Percentiles rank a stretch among this genome's conserved stretches.
Evolutionary conservation across 805 yeast genomes (phyloP).

Genomic region (Saturnispora mendoncae): DNA sequence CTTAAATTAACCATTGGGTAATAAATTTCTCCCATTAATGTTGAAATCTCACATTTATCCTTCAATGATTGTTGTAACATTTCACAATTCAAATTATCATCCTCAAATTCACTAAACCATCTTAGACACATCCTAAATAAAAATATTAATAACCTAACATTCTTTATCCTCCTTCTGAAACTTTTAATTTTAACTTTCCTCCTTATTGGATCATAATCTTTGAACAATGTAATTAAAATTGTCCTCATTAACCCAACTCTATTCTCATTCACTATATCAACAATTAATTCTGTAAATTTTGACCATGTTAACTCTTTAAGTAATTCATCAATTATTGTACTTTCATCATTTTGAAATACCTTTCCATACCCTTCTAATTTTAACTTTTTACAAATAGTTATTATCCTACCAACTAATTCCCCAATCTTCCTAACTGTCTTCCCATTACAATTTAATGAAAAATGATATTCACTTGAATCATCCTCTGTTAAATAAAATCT

Average conservation of each 20-base stretch:
- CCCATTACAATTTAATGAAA: not conserved
- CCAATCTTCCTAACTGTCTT: not conserved
- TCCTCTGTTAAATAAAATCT: constrained; percentile 6
- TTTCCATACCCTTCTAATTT: not conserved
- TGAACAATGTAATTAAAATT: not conserved
- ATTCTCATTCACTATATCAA: constrained; percentile 6
- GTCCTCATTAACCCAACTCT: constrained; percentile 7
- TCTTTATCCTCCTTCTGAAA: not conserved
- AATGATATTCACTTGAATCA: not conserved
- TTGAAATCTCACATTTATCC: not conserved
- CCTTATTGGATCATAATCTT: not conserved
- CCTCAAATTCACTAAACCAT: constrained; percentile 4
- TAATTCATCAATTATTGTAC: not conserved
- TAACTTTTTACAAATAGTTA: constrained; percentile 3
- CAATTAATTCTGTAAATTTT: constrained; percentile 3
- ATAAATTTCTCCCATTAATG: not conserved
- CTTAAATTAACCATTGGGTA: constrained; percentile 1
- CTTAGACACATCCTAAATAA: constrained; percentile 5
- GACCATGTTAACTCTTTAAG: constrained; percentile 1
- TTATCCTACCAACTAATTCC: constrained; percentile 1
- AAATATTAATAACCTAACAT: constrained; percentile 1
- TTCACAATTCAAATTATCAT: constrained; percentile 3
- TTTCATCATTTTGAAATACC: constrained; percentile 4
- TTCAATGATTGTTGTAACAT: not conserved
- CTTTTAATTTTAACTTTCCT: not conserved